Evolutionary conservation across 225 moss, liverwort and hornwort species (phyloP), one percentile per base, ranked within the genome.

Genomic region (Pseudoscleropodium purum): DNA sequence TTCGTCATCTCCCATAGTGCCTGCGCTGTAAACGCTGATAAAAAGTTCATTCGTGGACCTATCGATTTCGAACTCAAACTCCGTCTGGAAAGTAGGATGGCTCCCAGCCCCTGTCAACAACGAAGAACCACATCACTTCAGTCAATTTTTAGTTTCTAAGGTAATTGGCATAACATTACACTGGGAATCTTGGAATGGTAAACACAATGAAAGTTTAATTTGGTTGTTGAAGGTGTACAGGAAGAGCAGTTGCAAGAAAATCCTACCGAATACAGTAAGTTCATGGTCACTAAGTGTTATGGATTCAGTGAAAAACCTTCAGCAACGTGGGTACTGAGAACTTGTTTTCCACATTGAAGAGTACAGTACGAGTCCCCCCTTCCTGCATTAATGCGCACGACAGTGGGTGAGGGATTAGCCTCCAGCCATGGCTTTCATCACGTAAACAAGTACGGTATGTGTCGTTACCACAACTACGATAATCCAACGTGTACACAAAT

Each of bases 41-140:
- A 60, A 57, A 69, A 93, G 90, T 7, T 89, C 89, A 73, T 84
- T 82, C 33, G 92, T 85, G 61, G 91, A 92, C 20, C 90, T 89
- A 59, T 93, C 92, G 37, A 93, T 85, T 37, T 92, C 72, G 78
- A 93, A 93, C 51, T 85, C 67, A 34, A 93, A 89, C 60, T 82
- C 77, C 21, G 90, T 87, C 47, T 85, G 84, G 90, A 81, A 93
- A 83, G 41, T 18, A 5, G 92, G 92, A 66, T 85, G 29, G 59
- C 84, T 85, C 29, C 92, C 83, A 45, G 41, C 90, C 47, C 82
- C 93, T 93, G 89, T 69, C 45, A 39, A 51, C 25, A 85, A 75
- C 31, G 20, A 86, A 62, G 26, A 61, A 45, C 26, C 79, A 68
- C 20, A 82, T 76, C 30, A 49, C 61, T 74, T 82, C 43, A 54